Evolutionary conservation across 345 rosid genomes (phyloP).

Genomic region (Tarenaya hassleriana): DNA sequence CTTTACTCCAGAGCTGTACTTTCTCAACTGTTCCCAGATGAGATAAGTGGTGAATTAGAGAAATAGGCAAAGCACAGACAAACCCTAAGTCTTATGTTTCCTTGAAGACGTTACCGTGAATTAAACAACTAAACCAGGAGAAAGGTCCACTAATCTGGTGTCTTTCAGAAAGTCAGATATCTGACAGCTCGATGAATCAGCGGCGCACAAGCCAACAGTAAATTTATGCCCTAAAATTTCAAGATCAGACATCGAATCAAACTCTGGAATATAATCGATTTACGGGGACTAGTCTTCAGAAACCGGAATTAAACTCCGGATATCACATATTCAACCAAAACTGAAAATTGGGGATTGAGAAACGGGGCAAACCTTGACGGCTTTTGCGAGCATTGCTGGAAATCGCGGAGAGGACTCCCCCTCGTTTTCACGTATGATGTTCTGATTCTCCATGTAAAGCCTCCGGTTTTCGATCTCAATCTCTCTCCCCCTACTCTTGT

Average conservation of each 20-base stretch:
- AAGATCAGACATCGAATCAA: conserved; percentile 14
- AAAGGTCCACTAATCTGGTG: conserved; percentile 46
- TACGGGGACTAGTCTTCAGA: background rate
- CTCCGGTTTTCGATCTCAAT: conserved; percentile 25
- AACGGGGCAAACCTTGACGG: conserved; percentile 42
- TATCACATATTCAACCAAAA: background rate
- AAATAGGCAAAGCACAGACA: conserved; percentile 2
- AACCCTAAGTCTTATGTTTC: background rate
- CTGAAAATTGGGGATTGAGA: conserved; percentile 14
- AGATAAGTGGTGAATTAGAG: conserved; percentile 53
- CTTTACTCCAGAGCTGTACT: conserved; percentile 51
- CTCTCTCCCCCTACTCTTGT: conserved; percentile 30
- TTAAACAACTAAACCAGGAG: conserved; percentile 6
- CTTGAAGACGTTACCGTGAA: background rate
- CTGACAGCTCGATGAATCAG: conserved; percentile 23
- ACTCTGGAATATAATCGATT: background rate
- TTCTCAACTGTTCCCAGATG: conserved; percentile 72
- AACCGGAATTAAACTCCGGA: background rate
- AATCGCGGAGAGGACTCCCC: conserved; percentile 93
- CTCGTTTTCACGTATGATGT: conserved; percentile 63
- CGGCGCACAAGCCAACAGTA: conserved; percentile 49
- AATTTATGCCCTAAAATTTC: conserved; percentile 59
- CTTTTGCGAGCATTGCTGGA: conserved; percentile 73
- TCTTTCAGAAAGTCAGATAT: conserved; percentile 63
- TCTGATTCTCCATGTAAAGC: conserved; percentile 68